Conservation (phyloP, 495 filamentous ascomycete genomes). For the Penicillium dipodomyicola region DNA sequence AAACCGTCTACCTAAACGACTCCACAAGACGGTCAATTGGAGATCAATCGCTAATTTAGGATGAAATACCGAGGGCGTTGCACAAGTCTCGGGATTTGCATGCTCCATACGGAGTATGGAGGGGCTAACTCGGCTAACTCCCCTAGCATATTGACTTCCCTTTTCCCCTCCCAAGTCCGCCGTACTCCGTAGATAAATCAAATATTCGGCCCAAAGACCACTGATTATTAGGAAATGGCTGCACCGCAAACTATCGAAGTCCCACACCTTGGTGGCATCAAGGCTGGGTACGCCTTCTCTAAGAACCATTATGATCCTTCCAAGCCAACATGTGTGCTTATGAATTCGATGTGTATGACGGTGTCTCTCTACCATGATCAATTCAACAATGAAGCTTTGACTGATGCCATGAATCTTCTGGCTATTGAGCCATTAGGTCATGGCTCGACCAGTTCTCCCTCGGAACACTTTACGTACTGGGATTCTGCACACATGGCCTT, state of each 20-base stretch:
- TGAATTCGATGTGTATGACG: neutral
- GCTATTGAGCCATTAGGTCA: slow-evolving; percentile 59
- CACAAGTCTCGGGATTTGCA: neutral
- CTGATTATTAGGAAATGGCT: neutral
- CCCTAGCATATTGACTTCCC: neutral
- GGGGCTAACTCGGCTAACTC: neutral
- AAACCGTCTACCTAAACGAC: neutral
- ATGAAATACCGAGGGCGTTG: neutral
- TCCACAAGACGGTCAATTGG: neutral
- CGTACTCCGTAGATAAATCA: neutral
- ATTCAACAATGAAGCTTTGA: slow-evolving; percentile 46
- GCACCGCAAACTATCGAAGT: slow-evolving; percentile 45
- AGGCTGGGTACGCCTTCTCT: slow-evolving; percentile 52
- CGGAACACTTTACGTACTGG: slow-evolving; percentile 56
- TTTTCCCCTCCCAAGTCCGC: neutral
- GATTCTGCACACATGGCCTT: slow-evolving; percentile 50
- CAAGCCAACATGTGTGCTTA: slow-evolving; percentile 53
- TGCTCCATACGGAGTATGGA: neutral
- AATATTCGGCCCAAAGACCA: neutral
- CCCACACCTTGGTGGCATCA: slow-evolving; percentile 54
- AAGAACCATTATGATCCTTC: slow-evolving; percentile 40
- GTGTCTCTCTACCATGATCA: slow-evolving; percentile 46
- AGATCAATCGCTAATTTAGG: neutral
- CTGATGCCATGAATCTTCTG: slow-evolving; percentile 47
- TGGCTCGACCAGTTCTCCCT: slow-evolving; percentile 41